A percentile compares a stretch with the other conserved stretches of the same genome.
These are phyloP conservation scores for Triangularia verruculosa DNA, from an alignment of 2,329 filamentous ascomycete genomes.

Conservation along the genomic window DNA sequence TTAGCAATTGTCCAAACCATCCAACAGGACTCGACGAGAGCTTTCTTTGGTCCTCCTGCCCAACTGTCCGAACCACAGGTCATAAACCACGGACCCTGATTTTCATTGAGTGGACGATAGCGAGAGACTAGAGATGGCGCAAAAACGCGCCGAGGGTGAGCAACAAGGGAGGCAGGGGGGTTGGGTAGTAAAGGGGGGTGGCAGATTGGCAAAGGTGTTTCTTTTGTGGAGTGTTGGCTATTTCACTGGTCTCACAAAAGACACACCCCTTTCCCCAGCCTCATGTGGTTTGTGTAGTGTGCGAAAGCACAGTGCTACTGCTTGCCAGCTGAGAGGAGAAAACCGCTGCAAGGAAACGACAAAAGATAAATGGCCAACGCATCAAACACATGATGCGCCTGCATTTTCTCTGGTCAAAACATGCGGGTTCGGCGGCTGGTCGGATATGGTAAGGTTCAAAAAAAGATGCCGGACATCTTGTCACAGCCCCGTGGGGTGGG, in stretches of 20 bases:
- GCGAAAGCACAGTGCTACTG: background rate
- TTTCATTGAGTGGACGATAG: background rate
- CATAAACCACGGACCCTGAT: background rate
- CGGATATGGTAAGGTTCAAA: constrained; percentile 4
- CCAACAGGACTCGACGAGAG: no score
- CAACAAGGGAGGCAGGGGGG: constrained; percentile 1
- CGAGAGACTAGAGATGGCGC: background rate
- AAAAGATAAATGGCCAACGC: constrained; percentile 1
- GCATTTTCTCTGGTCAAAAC: constrained; percentile 4
- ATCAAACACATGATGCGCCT: constrained; percentile 18
- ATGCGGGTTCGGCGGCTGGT: constrained; percentile 1
- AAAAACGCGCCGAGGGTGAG: constrained; percentile 10
- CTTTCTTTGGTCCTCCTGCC: background rate
- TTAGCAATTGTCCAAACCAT: no score
- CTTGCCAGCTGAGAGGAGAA: background rate
- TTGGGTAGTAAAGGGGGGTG: background rate
- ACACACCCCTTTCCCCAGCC: background rate
- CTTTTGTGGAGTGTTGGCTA: background rate
- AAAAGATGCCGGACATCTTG: background rate
- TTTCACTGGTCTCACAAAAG: background rate
- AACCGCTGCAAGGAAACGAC: background rate
- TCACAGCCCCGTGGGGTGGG: constrained; percentile 5
- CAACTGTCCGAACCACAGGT: background rate
- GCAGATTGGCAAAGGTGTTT: background rate
- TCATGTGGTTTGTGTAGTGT: no score